phyloP scores from a whole-genome alignment of 257 asterid genomes.

The Lycium ferocissimum region DNA sequence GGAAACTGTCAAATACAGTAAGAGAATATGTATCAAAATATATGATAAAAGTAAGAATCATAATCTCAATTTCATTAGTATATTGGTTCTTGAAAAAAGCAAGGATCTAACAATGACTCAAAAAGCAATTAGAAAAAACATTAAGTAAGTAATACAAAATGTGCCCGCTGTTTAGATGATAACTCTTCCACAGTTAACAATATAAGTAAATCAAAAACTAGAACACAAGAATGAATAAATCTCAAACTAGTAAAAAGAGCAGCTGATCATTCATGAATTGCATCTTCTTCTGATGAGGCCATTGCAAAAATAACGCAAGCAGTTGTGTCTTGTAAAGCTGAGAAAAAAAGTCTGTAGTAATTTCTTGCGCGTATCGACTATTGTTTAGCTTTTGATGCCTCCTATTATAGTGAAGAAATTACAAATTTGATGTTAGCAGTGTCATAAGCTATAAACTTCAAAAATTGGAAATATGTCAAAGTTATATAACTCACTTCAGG shows the following conservation, averaged over 20 bases:
- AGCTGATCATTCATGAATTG: constrained; percentile 5
- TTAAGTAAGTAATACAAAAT: not conserved
- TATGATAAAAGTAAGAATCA: not conserved
- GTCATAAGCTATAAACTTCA: not conserved
- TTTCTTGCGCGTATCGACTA: not conserved
- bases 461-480: not conserved
- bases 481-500: constrained; percentile 52
- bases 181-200: constrained; percentile 21
- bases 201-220: not conserved
- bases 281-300: constrained; percentile 24
- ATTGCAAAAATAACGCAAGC: not conserved
- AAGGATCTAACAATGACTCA: not conserved
- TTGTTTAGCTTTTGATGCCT: constrained; percentile 12
- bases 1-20: no score
- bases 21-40: no score
- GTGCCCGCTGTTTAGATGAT: constrained; percentile 25
- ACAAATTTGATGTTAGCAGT: not conserved
- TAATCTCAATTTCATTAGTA: not conserved
- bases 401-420: not conserved
- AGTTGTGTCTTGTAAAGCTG: constrained; percentile 7
- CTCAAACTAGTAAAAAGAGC: not conserved
- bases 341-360: not conserved
- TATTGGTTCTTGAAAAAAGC: not conserved
- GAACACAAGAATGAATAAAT: not conserved
- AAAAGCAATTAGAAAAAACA: not conserved